Evolutionary conservation across 768 basidiomycete species (phyloP).

Genomic region (Boletus barrowsii): DNA sequence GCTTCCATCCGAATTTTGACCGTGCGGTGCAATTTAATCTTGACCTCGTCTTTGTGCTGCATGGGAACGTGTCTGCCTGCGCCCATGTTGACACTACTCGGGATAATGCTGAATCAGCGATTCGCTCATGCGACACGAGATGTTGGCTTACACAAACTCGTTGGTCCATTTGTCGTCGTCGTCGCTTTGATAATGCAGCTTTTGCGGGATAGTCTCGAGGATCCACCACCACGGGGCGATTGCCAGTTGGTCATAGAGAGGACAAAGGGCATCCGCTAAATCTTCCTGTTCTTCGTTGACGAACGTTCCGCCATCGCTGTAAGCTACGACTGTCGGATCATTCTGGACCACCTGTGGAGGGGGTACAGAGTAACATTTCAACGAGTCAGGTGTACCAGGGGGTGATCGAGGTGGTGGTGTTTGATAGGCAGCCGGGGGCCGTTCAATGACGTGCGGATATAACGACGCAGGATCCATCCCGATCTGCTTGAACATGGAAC

Average conservation of each 20-base stretch:
- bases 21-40: slow-evolving; percentile 46
- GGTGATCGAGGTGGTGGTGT: slow-evolving; percentile 13
- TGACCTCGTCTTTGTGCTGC: slow-evolving; percentile 34
- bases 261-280: slow-evolving; percentile 50
- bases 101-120: not conserved
- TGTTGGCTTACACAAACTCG: slow-evolving; percentile 16
- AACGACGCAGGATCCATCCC: slow-evolving; percentile 49
- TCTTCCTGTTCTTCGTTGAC: slow-evolving; percentile 63
- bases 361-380: slow-evolving; percentile 6
- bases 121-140: not conserved
- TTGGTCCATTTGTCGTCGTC: slow-evolving; percentile 15
- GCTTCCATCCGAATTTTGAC: slow-evolving; percentile 55
- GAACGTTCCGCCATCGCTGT: slow-evolving; percentile 18
- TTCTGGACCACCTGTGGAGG: slow-evolving; percentile 15
- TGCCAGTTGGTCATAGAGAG: slow-evolving; percentile 54
- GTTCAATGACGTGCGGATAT: slow-evolving; percentile 41
- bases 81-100: slow-evolving; percentile 37
- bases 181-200: slow-evolving; percentile 26
- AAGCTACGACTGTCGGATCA: slow-evolving; percentile 15
- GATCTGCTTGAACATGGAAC: slow-evolving; percentile 38
- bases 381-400: slow-evolving; percentile 9
- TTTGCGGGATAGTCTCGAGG: slow-evolving; percentile 51
- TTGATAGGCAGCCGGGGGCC: slow-evolving; percentile 37
- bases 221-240: slow-evolving; percentile 57
- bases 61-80: slow-evolving; percentile 40